A percentile compares a stretch with the other conserved stretches of the same genome.
Evolutionary conservation across 2,329 filamentous ascomycete genomes (phyloP).

Genomic region (Fusarium keratoplasticum): DNA sequence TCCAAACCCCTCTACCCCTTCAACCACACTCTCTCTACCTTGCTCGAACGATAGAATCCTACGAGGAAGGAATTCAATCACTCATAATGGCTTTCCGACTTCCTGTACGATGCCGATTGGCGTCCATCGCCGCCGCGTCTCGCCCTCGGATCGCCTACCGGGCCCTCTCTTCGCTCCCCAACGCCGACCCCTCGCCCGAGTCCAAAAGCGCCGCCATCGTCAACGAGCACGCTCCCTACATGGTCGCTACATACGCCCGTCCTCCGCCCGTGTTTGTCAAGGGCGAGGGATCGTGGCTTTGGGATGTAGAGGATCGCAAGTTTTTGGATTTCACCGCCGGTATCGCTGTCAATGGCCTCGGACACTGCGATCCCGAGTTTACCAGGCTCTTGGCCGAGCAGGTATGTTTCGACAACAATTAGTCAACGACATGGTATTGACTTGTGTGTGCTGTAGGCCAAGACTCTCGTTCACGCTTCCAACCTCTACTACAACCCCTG

Average conservation of each 20-base stretch:
- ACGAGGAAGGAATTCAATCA: neutral
- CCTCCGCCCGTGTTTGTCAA: constrained; percentile 90
- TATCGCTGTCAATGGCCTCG: constrained; percentile 93
- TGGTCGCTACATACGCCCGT: constrained; percentile 95
- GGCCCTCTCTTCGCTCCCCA: constrained; percentile 60
- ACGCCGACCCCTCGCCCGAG: constrained; percentile 78
- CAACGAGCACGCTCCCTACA: constrained; percentile 81
- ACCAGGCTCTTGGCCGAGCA: constrained; percentile 81
- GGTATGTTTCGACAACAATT: constrained; percentile 54
- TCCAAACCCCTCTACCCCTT: neutral
- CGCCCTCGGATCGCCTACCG: constrained; percentile 46
- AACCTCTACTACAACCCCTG: constrained; percentile 98
- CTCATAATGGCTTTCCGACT: constrained; percentile 55
- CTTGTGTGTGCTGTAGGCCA: constrained; percentile 56
- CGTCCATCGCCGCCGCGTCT: constrained; percentile 38
- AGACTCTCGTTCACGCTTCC: constrained; percentile 88
- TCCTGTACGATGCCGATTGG: constrained; percentile 54
- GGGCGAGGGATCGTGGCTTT: constrained; percentile 88
- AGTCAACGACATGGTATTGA: neutral
- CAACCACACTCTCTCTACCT: neutral
- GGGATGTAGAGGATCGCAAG: constrained; percentile 87
- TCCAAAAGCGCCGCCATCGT: constrained; percentile 82
- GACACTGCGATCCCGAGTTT: constrained; percentile 88
- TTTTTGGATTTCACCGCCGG: constrained; percentile 97
- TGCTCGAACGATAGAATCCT: neutral